Conservation (phyloP, 2,329 filamentous ascomycete genomes). For the Fusarium redolens region DNA sequence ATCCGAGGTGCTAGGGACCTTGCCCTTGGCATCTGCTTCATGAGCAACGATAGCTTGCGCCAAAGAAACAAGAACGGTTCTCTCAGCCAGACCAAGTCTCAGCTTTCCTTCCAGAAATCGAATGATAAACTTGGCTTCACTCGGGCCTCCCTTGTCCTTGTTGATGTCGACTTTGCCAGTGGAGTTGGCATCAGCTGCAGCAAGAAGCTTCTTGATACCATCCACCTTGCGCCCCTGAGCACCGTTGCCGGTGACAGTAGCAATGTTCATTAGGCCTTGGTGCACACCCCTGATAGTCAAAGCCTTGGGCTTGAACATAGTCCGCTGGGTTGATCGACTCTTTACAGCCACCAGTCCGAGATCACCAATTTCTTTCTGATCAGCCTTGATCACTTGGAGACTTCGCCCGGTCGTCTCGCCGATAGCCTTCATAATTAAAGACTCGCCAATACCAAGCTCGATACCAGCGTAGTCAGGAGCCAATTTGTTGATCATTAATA, state of each 20-base stretch:
- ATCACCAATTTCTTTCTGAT: conserved; percentile 97
- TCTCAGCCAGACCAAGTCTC: conserved; percentile 90
- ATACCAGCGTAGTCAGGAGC: conserved; percentile 97
- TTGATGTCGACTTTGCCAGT: conserved; percentile 87
- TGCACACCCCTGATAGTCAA: conserved; percentile 89
- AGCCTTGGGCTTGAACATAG: conserved; percentile 97
- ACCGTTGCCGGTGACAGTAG: conserved; percentile 86
- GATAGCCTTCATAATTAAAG: conserved; percentile 98
- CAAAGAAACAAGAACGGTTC: conserved; percentile 87
- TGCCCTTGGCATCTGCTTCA: conserved; percentile 77
- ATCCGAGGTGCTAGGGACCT: conserved; percentile 78
- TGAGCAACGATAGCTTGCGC: conserved; percentile 90
- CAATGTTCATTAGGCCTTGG: conserved; percentile 87
- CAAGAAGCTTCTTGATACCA: conserved; percentile 95
- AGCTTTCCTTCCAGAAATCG: conserved; percentile 95
- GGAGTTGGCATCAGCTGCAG: conserved; percentile 81
- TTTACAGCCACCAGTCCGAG: conserved; percentile 94
- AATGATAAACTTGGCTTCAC: conserved; percentile 94
- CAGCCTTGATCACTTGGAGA: conserved; percentile 88
- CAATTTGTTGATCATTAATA: conserved; percentile 98
- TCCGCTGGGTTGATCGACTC: conserved; percentile 92
- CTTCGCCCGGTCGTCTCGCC: conserved; percentile 93
- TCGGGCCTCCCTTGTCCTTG: conserved; percentile 92
- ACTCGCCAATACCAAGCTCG: conserved; percentile 98
- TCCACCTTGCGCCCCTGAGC: conserved; percentile 92